Base-by-base conservation (phyloP, 148 eudicot genomes). In the Hydrangea macrophylla region DNA sequence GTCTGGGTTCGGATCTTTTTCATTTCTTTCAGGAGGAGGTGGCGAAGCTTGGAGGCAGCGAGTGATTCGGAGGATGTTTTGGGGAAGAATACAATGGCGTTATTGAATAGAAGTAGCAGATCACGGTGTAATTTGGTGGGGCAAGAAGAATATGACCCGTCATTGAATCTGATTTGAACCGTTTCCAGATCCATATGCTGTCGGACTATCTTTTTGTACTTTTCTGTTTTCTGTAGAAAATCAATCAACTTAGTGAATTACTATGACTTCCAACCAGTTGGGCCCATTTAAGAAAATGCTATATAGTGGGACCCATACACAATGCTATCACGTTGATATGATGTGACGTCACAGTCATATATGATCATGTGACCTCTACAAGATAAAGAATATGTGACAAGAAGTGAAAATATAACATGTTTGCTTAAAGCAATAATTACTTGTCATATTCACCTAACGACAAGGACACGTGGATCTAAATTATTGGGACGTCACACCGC, bases 71-170 rank as follows among this genome's bases (percentile, higher is more conserved):
- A 5, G 22, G 83, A 73, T 45, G 63, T 33, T 37, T 70, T 80
- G 57, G 61, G 56, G 61, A 69, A 80, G 80, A 64, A 76, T 7
- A 80, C 80, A 24, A 76, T 28, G 26, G 83, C 83, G 60, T 80
- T 80, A 72, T 65, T 76, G 78, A 70, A 71, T 42, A 80, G 71
- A 22, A 80, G 64, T 2, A 80, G 55, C 18, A 80, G 74, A 50
- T 80, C 80, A 17, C 76, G 70, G 72, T 64, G 73, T 69, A 80
- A 73, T 37, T 65, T 73, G 71, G 23, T 28, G 37, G 58, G 6
- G 70, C 78, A 73, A 4, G 70, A 60, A 10, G 78, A 59, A 45
- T 80, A 80, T n/a, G 69, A 80, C 7, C 83, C 80, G 32, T 70
- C 70, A 6, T 60, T 57, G 15, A 76, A 18, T 58, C 75, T 68